Percentiles rank a stretch among this genome's conserved stretches.
Conservation (phyloP, 2,329 filamentous ascomycete species). For the Acephala macrosclerotiorum region DNA sequence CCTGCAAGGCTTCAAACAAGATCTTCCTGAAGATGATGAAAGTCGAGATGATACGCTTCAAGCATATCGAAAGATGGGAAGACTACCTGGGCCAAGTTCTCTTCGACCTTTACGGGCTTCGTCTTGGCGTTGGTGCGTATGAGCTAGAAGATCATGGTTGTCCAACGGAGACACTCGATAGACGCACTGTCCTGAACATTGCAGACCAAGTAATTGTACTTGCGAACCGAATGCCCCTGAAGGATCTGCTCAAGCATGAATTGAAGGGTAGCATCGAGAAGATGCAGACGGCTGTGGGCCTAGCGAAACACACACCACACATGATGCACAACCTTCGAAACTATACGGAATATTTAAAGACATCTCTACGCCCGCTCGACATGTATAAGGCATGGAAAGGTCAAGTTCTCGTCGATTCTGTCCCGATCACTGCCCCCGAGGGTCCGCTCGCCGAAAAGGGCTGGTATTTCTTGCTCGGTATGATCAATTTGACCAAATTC, state of each 20-base stretch:
- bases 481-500: slow-evolving; percentile 89
- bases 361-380: slow-evolving; percentile 81
- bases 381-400: slow-evolving; percentile 85
- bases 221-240: slow-evolving; percentile 84
- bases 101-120: slow-evolving; percentile 83
- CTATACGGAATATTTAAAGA: slow-evolving; percentile 81
- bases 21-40: slow-evolving; percentile 90
- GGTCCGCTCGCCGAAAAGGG: slow-evolving; percentile 79
- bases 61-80: slow-evolving; percentile 82
- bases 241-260: slow-evolving; percentile 90
- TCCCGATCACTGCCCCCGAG: slow-evolving; percentile 72
- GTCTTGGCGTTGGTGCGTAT: slow-evolving; percentile 72
- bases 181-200: slow-evolving; percentile 79
- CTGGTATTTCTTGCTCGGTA: slow-evolving; percentile 92
- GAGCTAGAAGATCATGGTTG: slow-evolving; percentile 83
- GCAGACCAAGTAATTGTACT: slow-evolving; percentile 85
- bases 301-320: slow-evolving; percentile 78
- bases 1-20: slow-evolving; percentile 86
- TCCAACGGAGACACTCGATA: slow-evolving; percentile 78
- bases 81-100: slow-evolving; percentile 86
- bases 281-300: slow-evolving; percentile 86
- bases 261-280: slow-evolving; percentile 90
- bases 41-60: slow-evolving; percentile 79
- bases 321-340: slow-evolving; percentile 89
- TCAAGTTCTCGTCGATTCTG: slow-evolving; percentile 75